Evolutionary conservation across 208 protist genomes (phyloP), one percentile per base, ranked within the genome.

Genomic region (Wallacemonas rigidus): DNA sequence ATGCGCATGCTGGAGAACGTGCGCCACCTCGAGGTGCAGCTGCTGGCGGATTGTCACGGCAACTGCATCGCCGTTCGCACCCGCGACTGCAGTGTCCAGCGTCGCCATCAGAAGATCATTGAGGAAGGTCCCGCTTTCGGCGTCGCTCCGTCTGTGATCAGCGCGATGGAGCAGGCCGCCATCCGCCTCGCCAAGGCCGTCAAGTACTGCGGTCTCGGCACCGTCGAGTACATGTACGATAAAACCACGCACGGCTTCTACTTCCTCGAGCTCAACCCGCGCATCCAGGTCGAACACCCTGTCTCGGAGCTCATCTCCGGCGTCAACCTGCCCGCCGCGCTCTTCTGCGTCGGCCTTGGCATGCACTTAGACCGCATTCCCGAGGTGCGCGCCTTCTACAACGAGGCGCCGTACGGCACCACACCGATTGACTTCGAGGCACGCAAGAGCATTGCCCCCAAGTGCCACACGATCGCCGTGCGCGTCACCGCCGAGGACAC

Each of bases 241-340:
- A 89, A 93, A 75, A 62, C 83, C 14, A 94, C 86, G 11, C 72
- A 91, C 61, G 67, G 80, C 12, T 99, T 96, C 79, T 99, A 93
- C 83, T 99, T 99, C 77, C 87, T 99, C 17, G 98, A 99, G 87
- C 87, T 99, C 15, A 99, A 99, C 82, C 98, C 98, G n/a, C 89
- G 98, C 55, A 88, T 99, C 54, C 98, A 99, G 83, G 90, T 99
- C 11, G 98, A 99, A 81, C 98, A 99, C 88, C 97, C 98, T n/a
- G 97, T 99, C 8, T 99, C 98, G 38, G 98, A 99, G 85, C 83
- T 96, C 56, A 98, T 99, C 74, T 98, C 94, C 12, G 90, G 95
- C 56, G 90, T 98, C 3, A 99, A 99, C 75, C 87, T 99, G 58
- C 98, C 98, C 1, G 96, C 98, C 6, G 89, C 92, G 11, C 93